These are phyloP conservation scores for Elongisporangium anandrum DNA, from an alignment of 352 stramenopile species.

Conservation along the genomic window DNA sequence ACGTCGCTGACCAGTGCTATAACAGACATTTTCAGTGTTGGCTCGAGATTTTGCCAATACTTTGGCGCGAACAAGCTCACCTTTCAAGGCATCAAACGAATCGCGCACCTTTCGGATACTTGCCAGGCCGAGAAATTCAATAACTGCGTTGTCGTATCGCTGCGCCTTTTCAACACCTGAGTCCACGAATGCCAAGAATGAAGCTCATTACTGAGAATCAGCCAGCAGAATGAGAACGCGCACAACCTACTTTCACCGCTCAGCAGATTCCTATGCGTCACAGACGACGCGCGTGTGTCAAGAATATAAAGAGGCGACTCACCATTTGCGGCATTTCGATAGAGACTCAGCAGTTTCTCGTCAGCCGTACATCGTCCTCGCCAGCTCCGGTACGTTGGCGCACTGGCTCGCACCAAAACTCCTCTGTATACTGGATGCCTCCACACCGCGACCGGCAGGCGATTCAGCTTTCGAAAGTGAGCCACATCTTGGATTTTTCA, in stretches of 20 bases:
- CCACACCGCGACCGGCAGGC: slow-evolving; percentile 87
- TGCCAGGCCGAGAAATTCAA: slow-evolving; percentile 94
- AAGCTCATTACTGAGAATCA: too few relatives aligned
- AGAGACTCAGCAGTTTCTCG: slow-evolving; percentile 60
- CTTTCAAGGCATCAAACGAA: slow-evolving; percentile 69
- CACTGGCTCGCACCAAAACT: slow-evolving; percentile 82
- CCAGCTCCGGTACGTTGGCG: slow-evolving; percentile 91
- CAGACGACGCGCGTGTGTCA: slow-evolving; percentile 44
- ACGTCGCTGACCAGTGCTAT: slow-evolving; percentile 41
- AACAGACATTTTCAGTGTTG: not conserved
- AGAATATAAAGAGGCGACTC: slow-evolving; percentile 50
- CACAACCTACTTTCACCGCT: slow-evolving; percentile 40
- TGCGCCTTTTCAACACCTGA: slow-evolving; percentile 89
- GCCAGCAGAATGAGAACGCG: too few relatives aligned
- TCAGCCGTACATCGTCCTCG: slow-evolving; percentile 86
- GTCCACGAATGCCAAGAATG: too few relatives aligned
- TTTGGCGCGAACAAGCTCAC: too few relatives aligned
- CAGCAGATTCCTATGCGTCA: slow-evolving; percentile 44
- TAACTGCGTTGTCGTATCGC: slow-evolving; percentile 88
- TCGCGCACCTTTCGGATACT: slow-evolving; percentile 97
- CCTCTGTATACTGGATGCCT: slow-evolving; percentile 74
- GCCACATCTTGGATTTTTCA: slow-evolving; percentile 68
- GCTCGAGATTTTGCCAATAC: too few relatives aligned
- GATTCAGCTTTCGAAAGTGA: slow-evolving; percentile 83
- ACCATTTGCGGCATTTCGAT: slow-evolving; percentile 57